Conservation (phyloP, 768 basidiomycete genomes). For the Hygrophorus pudorinus region DNA sequence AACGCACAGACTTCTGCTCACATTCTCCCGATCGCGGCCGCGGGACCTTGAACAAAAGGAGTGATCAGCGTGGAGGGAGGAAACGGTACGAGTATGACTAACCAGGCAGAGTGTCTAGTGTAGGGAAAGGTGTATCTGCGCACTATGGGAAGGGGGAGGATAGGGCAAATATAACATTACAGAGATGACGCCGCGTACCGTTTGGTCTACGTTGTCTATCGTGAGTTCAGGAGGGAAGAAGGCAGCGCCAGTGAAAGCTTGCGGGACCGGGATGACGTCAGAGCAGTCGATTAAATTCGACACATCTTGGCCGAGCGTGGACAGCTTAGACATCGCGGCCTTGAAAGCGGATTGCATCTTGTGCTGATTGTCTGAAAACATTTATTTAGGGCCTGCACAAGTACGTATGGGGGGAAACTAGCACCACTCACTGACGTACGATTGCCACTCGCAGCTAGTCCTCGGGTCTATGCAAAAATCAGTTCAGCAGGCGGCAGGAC, state of each 20-base stretch:
- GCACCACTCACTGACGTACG: slow-evolving; percentile 23
- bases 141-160: slow-evolving; percentile 17
- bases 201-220: neutral
- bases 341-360: slow-evolving; percentile 25
- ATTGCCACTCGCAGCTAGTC: slow-evolving; percentile 41
- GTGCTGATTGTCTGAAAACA: slow-evolving; percentile 20
- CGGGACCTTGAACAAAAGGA: too few relatives aligned
- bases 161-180: slow-evolving; percentile 4
- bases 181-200: too few relatives aligned
- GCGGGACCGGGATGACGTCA: slow-evolving; percentile 31
- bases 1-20: too few relatives aligned
- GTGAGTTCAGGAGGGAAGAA: slow-evolving; percentile 24
- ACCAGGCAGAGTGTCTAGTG: slow-evolving; percentile 21
- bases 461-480: slow-evolving; percentile 23
- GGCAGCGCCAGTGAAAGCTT: slow-evolving; percentile 16
- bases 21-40: too few relatives aligned
- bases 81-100: neutral
- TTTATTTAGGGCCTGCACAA: neutral
- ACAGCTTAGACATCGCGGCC: slow-evolving; percentile 34
- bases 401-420: too few relatives aligned
- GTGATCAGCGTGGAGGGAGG: too few relatives aligned
- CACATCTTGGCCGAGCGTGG: slow-evolving; percentile 29
- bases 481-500: neutral
- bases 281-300: slow-evolving; percentile 31
- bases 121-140: slow-evolving; percentile 25